Conservation (phyloP, 139 green algal genomes). For the Chlorella sp. region DNA sequence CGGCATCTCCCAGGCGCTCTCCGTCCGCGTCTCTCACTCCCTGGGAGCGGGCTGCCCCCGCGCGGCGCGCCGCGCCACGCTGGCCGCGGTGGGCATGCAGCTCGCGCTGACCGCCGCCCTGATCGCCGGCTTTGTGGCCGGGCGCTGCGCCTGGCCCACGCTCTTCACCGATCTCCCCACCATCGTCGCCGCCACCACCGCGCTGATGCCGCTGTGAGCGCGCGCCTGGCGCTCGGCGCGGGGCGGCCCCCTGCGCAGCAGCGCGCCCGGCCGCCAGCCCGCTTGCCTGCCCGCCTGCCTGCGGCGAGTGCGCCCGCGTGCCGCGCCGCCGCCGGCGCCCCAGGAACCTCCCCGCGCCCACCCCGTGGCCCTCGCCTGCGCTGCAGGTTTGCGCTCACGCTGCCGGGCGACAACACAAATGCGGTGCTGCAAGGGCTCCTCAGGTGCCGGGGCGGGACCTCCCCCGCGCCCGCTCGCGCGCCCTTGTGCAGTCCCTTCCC, state of each 20-base stretch:
- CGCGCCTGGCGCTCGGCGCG: too few species aligned
- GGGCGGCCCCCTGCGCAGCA: too few species aligned
- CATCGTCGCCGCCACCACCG: background rate
- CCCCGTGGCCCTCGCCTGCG: too few species aligned
- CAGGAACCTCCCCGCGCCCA: too few species aligned
- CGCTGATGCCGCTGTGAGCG: conserved; percentile 10
- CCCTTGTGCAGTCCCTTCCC: background rate
- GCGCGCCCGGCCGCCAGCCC: too few species aligned
- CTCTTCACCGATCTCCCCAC: conserved; percentile 6
- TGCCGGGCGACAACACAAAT: conserved; percentile 4
- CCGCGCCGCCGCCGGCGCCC: too few species aligned
- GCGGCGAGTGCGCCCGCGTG: too few species aligned
- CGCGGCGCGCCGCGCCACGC: conserved; percentile 1
- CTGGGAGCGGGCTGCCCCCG: conserved; percentile 6
- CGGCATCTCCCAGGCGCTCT: conserved; percentile 6
- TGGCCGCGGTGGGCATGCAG: background rate
- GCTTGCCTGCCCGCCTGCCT: too few species aligned
- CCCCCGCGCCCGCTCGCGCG: background rate
- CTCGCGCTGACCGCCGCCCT: too few species aligned
- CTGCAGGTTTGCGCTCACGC: background rate
- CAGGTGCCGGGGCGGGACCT: background rate
- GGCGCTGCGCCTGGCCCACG: background rate
- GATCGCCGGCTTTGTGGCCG: background rate
- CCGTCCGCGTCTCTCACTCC: conserved; percentile 7
- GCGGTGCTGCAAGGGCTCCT: conserved; percentile 1